Base-by-base conservation (phyloP, 208 protist species). In the Cochliopodium minus region DNA sequence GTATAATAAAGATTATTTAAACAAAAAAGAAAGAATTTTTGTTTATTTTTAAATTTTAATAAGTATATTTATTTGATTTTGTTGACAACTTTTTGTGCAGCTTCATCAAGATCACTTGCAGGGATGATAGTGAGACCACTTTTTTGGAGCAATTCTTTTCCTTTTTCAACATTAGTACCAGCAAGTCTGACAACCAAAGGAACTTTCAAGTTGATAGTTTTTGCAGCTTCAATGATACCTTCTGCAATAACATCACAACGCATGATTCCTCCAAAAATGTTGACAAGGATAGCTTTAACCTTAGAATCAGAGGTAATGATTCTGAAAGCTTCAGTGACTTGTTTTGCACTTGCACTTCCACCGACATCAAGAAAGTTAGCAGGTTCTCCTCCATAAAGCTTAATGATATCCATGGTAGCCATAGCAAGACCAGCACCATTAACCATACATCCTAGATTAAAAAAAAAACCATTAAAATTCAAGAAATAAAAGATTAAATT, bases 191-290 rank as follows among this genome's bases (percentile, higher is more conserved):
- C 82, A 34, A 97, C 80, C 29, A 98, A 77, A 40, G 94, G 92
- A 25, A 95, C 67, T 48, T 75, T 73, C 17, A 90, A 61, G 50
- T 75, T 72, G 28, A 87, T 69, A 50, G 87, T 73, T 49, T 79
- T 74, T 54, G 65, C 74, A 33, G 86, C 90, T 49, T 76, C 78
- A 35, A 97, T 87, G 38, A 97, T 77, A 58, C 92, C 94, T 64
- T 85, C 43, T 28, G 94, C 94, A 63, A 98, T 96, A 39, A 94
- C 70, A 70, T 95, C 93, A 74, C 94, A 98, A 59, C 88, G 85
- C 81, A 98, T 93, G 77, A 98, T 98, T 57, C 95, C 95, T 36
- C 95, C 95, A 59, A 99, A 99, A 76, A 99, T 98, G 71, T 97
- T 96, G 35, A 97, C 91, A 45, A 98, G 78, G 61, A 98, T 97